Conservation (phyloP, 225 moss, liverwort and hornwort species). For the Thuidium tamariscinum region DNA sequence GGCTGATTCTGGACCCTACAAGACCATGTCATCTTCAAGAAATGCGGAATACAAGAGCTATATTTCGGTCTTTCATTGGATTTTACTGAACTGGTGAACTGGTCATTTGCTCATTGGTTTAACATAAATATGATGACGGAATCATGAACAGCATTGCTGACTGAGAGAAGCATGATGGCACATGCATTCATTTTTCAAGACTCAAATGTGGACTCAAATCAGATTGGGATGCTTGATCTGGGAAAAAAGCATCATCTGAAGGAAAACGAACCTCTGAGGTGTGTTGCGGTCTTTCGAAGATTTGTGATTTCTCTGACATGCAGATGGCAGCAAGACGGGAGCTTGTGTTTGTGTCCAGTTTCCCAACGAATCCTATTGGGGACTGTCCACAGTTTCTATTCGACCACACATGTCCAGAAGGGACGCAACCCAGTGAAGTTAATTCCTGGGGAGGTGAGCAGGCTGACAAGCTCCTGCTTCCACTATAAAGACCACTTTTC, state of each 20-base stretch:
- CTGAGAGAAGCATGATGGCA: background rate
- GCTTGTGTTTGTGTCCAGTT: constrained; percentile 8
- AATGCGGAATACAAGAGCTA: background rate
- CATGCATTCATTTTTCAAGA: background rate
- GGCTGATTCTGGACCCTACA: constrained; percentile 7
- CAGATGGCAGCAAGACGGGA: constrained; percentile 5
- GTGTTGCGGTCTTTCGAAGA: background rate
- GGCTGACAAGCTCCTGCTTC: background rate
- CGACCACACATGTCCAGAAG: constrained; percentile 11
- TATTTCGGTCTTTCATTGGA: background rate
- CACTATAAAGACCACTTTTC: background rate
- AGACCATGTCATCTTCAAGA: background rate
- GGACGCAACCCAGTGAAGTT: background rate
- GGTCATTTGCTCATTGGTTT: background rate
- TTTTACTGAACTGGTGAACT: background rate
- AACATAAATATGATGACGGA: background rate
- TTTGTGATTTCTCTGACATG: constrained; percentile 13
- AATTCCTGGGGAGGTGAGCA: background rate
- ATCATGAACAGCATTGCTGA: background rate
- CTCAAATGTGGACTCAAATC: background rate
- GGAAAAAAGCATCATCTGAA: background rate
- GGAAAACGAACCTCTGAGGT: background rate
- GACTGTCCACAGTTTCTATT: constrained; percentile 11
- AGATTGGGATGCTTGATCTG: background rate
- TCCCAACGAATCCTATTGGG: constrained; percentile 1